Evolutionary conservation across 805 yeast species (phyloP).

Genomic region (Komagataella pastoris): DNA sequence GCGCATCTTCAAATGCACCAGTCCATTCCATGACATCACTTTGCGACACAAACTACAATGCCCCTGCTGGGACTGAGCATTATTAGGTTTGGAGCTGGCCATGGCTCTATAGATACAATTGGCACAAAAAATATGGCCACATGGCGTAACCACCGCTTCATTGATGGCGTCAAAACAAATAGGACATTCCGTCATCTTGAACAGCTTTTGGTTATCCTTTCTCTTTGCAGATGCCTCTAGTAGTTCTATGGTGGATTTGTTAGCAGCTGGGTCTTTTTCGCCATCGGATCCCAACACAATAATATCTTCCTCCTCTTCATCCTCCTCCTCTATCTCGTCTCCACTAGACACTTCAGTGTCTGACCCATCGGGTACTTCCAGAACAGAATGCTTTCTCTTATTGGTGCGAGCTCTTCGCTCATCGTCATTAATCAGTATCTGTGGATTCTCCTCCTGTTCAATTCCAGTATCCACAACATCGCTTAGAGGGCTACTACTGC

Average conservation of each 20-base stretch:
- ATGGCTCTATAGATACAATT: conserved; percentile 37
- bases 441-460: neutral
- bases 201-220: conserved; percentile 11
- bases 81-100: conserved; percentile 24
- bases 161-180: conserved; percentile 43
- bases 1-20: conserved; percentile 17
- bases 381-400: neutral
- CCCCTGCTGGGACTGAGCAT: conserved; percentile 11
- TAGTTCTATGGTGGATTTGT: conserved; percentile 21
- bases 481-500: neutral
- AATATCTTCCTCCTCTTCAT: conserved; percentile 15
- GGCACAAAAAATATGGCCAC: conserved; percentile 47
- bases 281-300: conserved; percentile 19
- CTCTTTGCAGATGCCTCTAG: conserved; percentile 9
- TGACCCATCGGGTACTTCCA: neutral
- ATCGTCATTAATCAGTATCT: neutral
- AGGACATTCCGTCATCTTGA: conserved; percentile 30
- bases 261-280: conserved; percentile 13
- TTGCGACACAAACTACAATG: conserved; percentile 20
- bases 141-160: conserved; percentile 32
- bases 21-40: conserved; percentile 13
- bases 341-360: conserved; percentile 1
- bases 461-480: neutral
- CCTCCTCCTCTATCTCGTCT: conserved; percentile 12
- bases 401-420: neutral